A percentile compares a stretch with the other conserved stretches of the same genome.
Evolutionary conservation across 805 yeast genomes (phyloP).

Genomic region (Pichia thaimueangensis): DNA sequence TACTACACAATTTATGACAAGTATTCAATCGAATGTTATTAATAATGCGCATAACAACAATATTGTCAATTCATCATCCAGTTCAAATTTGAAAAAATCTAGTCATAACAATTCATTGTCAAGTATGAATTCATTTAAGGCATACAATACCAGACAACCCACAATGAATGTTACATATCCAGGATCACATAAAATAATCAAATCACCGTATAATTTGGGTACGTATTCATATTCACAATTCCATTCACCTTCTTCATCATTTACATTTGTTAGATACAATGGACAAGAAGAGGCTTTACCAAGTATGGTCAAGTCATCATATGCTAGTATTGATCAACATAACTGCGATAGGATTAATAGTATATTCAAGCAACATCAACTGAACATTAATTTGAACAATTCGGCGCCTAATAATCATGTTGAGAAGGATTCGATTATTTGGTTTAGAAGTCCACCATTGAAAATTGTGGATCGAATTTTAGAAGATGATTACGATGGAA

Average conservation of each 20-base stretch:
- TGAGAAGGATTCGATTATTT: conserved; percentile 37
- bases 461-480: conserved; percentile 36
- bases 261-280: conserved; percentile 33
- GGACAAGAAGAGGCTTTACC: conserved; percentile 30
- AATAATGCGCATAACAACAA: not conserved
- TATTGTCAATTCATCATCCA: not conserved
- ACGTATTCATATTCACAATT: conserved; percentile 28
- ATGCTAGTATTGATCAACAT: conserved; percentile 27
- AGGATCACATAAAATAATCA: conserved; percentile 24
- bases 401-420: conserved; percentile 1
- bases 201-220: conserved; percentile 27
- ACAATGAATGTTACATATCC: conserved; percentile 9
- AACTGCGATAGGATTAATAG: conserved; percentile 26
- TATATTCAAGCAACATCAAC: not conserved
- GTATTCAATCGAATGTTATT: no score
- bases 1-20: no score
- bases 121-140: conserved; percentile 1
- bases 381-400: not conserved
- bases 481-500: conserved; percentile 17
- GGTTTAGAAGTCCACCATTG: conserved; percentile 67
- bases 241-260: conserved; percentile 26
- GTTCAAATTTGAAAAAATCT: not conserved
- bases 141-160: conserved; percentile 4
- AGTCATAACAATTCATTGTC: not conserved
- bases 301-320: conserved; percentile 29